phyloP scores from a whole-genome alignment of 2,329 filamentous ascomycete genomes.

The Ascocoryne sarcoides region DNA sequence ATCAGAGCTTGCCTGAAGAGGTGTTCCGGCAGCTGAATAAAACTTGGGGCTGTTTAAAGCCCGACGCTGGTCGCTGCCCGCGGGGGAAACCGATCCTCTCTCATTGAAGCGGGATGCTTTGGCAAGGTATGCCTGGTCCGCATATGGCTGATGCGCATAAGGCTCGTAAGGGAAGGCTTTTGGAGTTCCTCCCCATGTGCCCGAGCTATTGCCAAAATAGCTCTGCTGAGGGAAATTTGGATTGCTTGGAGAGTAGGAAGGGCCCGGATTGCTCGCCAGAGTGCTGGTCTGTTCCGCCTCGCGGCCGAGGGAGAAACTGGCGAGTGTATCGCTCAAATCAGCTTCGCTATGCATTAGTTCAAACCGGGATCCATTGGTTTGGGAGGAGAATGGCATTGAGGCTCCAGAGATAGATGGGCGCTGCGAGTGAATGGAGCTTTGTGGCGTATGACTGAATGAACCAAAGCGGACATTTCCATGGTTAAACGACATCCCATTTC shows the following conservation, averaged over 20 bases:
- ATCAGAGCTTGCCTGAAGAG: slow-evolving; percentile 21
- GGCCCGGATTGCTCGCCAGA: slow-evolving; percentile 11
- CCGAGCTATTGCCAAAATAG: slow-evolving; percentile 16
- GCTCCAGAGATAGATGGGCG: slow-evolving; percentile 36
- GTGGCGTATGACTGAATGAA: slow-evolving; percentile 29
- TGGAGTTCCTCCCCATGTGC: slow-evolving; percentile 24
- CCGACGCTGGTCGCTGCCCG: slow-evolving; percentile 27
- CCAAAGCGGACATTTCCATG: slow-evolving; percentile 21
- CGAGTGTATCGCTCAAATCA: slow-evolving; percentile 24
- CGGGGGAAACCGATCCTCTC: slow-evolving; percentile 24
- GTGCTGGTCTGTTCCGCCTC: slow-evolving; percentile 17
- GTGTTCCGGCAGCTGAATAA: slow-evolving; percentile 19
- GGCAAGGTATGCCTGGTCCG: slow-evolving; percentile 24
- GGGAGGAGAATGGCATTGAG: slow-evolving; percentile 39
- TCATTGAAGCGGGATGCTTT: slow-evolving; percentile 21
- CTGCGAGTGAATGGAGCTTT: slow-evolving; percentile 40
- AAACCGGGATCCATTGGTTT: slow-evolving; percentile 32
- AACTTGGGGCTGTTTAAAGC: slow-evolving; percentile 26
- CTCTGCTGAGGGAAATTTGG: slow-evolving; percentile 17
- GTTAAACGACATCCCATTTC: slow-evolving; percentile 15
- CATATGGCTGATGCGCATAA: slow-evolving; percentile 23
- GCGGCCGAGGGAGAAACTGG: slow-evolving; percentile 17
- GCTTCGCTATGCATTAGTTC: slow-evolving; percentile 20
- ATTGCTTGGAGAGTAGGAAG: slow-evolving; percentile 22
- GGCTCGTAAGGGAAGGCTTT: slow-evolving; percentile 20